Evolutionary conservation across 2,329 filamentous ascomycete species (phyloP).

Genomic region (Teratosphaeria pseudoeucalypti): DNA sequence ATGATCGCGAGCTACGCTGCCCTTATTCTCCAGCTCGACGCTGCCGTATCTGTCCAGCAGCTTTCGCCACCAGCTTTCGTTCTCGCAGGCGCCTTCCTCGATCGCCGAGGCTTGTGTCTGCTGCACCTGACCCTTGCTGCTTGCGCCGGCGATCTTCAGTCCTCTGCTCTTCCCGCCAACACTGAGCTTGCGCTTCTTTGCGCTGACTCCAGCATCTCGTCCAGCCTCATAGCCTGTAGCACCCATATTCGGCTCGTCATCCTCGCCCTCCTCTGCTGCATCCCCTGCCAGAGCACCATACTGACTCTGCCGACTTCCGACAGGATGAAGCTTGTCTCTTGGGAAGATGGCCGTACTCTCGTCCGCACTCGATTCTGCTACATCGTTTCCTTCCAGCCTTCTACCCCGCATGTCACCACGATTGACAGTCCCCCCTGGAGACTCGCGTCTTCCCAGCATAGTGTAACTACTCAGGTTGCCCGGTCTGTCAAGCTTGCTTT

Average conservation of each 20-base stretch:
- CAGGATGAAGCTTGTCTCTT: slow-evolving; percentile 1
- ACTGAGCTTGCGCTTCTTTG: slow-evolving; percentile 11
- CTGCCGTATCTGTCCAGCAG: slow-evolving; percentile 51
- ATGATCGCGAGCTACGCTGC: slow-evolving; percentile 73
- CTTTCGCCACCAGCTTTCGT: slow-evolving; percentile 42
- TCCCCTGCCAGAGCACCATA: slow-evolving; percentile 17
- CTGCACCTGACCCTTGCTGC: not conserved
- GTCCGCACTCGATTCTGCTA: slow-evolving; percentile 28
- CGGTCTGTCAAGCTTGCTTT: slow-evolving; percentile 5
- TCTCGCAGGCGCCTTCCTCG: slow-evolving; percentile 7
- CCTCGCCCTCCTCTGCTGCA: not conserved
- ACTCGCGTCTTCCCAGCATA: slow-evolving; percentile 2
- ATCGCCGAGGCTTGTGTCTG: slow-evolving; percentile 1
- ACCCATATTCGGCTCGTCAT: slow-evolving; percentile 2
- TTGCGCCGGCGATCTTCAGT: slow-evolving; percentile 1
- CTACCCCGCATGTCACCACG: slow-evolving; percentile 6
- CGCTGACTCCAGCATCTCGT: slow-evolving; percentile 1
- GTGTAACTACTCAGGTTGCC: slow-evolving; percentile 9
- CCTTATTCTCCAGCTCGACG: slow-evolving; percentile 76
- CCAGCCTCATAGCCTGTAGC: slow-evolving; percentile 4
- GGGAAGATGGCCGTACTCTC: slow-evolving; percentile 34
- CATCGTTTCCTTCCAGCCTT: slow-evolving; percentile 10
- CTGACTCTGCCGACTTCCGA: slow-evolving; percentile 2
- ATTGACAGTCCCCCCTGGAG: slow-evolving; percentile 7
- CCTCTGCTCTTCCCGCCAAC: slow-evolving; percentile 3